Evolutionary conservation across 805 yeast genomes (phyloP), one percentile per base, ranked within the genome.

Genomic region (Candida montana): DNA sequence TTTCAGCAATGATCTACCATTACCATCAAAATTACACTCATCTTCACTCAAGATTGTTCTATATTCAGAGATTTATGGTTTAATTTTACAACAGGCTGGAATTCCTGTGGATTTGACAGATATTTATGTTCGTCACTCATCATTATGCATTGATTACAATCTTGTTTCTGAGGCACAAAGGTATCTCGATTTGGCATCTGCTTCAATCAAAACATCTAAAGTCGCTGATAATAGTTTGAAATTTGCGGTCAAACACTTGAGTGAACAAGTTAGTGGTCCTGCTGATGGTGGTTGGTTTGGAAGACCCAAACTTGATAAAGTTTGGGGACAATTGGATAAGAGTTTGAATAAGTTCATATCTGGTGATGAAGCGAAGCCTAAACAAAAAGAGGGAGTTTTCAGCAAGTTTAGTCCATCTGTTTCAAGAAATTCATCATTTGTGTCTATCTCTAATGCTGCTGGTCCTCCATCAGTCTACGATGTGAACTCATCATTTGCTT

Each of bases 321-420:
- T 88, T 40, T 87, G 95, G 95, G 91, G 93, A 10, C 90, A 83
- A 33, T 62, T 87, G 34, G 95, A 87, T 59, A 87, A 87, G 57
- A 77, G 85, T 5, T 78, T 83, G 55, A 81, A 76, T 57, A 81
- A 79, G 58, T 79, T 82, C 60, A 89, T 91, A 44, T 82, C 95
- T 31, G 97, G 96, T 1, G 97, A 91, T 36, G 95, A 84, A 28
- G 44, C 39, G 3, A 67, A 69, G 21, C 52, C 64, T 0, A 61
- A 64, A 7, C 51, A 63, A 5, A 65, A 64, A 34, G 57, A 63
- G 20, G 84, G 83, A 10, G 78, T 80, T 0, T 83, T 83, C 60
- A 80, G 86, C 39, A 82, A 79, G 43, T 82, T 79, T 58, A 79
- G 83, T 30, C 89, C 90, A 1, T 65, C 74, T 3, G 65, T 80